Evolutionary conservation across 2,329 filamentous ascomycete species (phyloP), one percentile per base, ranked within the genome.

Genomic region (Fusarium sp.): DNA sequence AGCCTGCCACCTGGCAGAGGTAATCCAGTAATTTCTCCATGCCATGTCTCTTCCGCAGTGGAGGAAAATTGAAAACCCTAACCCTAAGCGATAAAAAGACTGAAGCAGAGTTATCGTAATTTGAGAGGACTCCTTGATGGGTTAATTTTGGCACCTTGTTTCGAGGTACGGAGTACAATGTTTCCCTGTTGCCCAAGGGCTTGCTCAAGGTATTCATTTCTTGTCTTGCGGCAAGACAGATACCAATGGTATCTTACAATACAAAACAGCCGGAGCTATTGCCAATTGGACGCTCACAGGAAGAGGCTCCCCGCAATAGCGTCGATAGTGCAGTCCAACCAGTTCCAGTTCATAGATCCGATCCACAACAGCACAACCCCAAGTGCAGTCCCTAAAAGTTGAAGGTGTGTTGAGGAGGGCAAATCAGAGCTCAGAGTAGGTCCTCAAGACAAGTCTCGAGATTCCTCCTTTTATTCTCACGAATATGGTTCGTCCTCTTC

Each of bases 1-100:
- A 51, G 61, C 59, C 59, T 77, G 74, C 74, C 74, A 76, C 74
- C 61, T 76, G 65, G 70, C 68, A 53, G 10, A 68, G 71, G 70
- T 72, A 66, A 66, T 56, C 68, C 66, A 62, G 66, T 65, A 70
- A 76, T 69, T 51, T 72, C 72, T 66, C 63, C 36, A 58, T 48
- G 50, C 58, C 58, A 70, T 65, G 65, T 57, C 48, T 44, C 28
- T 60, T 55, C 20, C 10, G 20, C 2, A 38, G 33, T 28, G 33
- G 50, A 38, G 31, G 33, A 39, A 39, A 30, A 12, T 33, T 11
- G 14, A 28, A 28, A 15, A n/a, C 15, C 7, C 22, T 39, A 26
- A 54, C n/a, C 35, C 20, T n/a, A n/a, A 16, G 20, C 20, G 50
- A 54, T 24, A 54, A 26, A 54, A 54, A 54, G 24, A n/a, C 11